These are phyloP conservation scores for Ploettnerulaceae sp. DNA, from an alignment of 2,329 filamentous ascomycete species.

Conservation along the genomic window DNA sequence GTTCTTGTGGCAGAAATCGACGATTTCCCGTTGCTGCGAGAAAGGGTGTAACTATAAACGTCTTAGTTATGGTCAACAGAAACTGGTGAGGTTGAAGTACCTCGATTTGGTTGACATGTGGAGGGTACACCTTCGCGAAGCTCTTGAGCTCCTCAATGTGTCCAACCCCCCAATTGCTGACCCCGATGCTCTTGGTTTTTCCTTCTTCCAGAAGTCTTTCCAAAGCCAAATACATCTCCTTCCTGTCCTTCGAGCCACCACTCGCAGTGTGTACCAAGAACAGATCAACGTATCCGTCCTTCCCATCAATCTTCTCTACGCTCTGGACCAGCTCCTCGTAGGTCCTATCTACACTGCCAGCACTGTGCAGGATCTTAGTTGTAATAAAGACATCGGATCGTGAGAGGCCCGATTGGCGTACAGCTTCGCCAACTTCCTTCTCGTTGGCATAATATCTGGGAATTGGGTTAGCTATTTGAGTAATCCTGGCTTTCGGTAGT, in stretches of 20 bases:
- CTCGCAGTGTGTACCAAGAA: constrained; percentile 65
- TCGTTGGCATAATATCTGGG: constrained; percentile 65
- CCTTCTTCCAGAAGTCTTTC: constrained; percentile 57
- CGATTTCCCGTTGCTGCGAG: constrained; percentile 55
- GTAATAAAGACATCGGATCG: constrained; percentile 63
- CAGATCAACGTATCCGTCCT: constrained; percentile 62
- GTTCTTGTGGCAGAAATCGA: constrained; percentile 43
- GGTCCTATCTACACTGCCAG: constrained; percentile 49
- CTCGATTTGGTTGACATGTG: constrained; percentile 68
- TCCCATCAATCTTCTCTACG: constrained; percentile 54
- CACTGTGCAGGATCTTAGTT: constrained; percentile 59
- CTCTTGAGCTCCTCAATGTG: constrained; percentile 65
- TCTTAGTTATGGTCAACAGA: constrained; percentile 36
- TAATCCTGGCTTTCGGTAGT: neutral
- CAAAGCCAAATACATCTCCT: constrained; percentile 61
- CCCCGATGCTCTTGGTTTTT: constrained; percentile 60
- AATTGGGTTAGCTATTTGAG: neutral
- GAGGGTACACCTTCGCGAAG: constrained; percentile 63
- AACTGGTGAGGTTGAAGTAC: constrained; percentile 42
- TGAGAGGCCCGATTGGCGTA: constrained; percentile 50
- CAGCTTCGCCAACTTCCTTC: constrained; percentile 57
- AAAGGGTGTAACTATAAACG: constrained; percentile 68
- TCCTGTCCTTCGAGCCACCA: constrained; percentile 48
- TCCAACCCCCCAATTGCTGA: constrained; percentile 65
- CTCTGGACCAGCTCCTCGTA: constrained; percentile 57